Evolutionary conservation across 2,329 filamentous ascomycete genomes (phyloP).

Genomic region (Epichloe sibirici): DNA sequence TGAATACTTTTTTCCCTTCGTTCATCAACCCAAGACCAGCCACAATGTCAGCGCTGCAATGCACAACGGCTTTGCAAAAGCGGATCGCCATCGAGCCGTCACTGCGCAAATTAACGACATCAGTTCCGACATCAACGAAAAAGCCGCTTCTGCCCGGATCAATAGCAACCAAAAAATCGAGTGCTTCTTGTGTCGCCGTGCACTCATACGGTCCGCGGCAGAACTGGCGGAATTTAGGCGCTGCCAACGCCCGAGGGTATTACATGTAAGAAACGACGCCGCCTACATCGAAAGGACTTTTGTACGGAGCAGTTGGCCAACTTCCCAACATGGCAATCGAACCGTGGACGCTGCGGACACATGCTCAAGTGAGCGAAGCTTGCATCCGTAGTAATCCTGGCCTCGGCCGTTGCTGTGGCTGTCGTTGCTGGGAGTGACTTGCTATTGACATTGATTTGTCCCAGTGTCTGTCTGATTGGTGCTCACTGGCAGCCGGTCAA

Average conservation of each 20-base stretch:
- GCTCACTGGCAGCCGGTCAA: background rate
- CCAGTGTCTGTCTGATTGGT: background rate
- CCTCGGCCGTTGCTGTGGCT: background rate
- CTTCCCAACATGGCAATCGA: background rate
- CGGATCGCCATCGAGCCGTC: background rate
- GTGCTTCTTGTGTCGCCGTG: background rate
- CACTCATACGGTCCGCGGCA: background rate
- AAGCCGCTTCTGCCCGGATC: background rate
- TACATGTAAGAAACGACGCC: background rate
- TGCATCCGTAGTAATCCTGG: background rate
- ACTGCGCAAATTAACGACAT: background rate
- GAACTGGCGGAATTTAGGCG: too few species aligned
- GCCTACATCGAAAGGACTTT: background rate
- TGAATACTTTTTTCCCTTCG: accelerated
- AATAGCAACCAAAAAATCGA: background rate
- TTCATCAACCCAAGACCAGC: background rate
- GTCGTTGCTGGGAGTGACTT: background rate
- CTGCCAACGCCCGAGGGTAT: background rate
- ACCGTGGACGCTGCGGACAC: background rate
- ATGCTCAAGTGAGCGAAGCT: background rate
- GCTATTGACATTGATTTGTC: background rate
- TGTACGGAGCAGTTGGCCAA: background rate
- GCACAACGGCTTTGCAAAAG: background rate
- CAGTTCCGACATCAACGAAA: background rate
- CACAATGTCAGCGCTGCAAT: background rate